phyloP scores from a whole-genome alignment of 2,329 filamentous ascomycete species.

The Cladosporium austrohemisphaericum region DNA sequence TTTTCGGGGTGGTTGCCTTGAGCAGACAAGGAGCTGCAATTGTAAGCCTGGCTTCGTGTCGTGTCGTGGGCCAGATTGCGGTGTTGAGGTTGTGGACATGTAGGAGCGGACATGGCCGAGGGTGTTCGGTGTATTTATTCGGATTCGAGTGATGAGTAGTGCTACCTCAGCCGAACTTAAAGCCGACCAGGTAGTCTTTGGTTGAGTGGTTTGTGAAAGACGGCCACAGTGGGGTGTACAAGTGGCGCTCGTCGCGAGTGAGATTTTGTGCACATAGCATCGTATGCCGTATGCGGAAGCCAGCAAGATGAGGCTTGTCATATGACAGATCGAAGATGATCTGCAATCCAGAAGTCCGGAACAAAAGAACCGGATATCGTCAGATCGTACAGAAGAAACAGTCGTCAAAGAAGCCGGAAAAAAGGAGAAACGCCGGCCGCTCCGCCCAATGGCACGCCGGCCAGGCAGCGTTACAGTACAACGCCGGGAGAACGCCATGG shows the following conservation, averaged over 20 bases:
- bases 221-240: constrained; percentile 17
- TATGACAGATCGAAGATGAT: constrained; percentile 19
- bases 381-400: constrained; percentile 20
- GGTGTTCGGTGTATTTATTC: constrained; percentile 7
- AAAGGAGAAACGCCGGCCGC: constrained; percentile 5
- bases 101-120: constrained; percentile 23
- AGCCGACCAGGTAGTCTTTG: constrained; percentile 1
- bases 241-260: not conserved
- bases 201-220: constrained; percentile 17
- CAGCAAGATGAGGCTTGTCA: constrained; percentile 16
- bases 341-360: constrained; percentile 24
- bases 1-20: constrained; percentile 13
- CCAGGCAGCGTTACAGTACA: constrained; percentile 20
- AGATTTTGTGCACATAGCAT: not conserved
- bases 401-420: constrained; percentile 10
- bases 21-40: constrained; percentile 17
- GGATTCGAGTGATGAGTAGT: not conserved
- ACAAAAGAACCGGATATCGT: constrained; percentile 29
- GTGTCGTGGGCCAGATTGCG: constrained; percentile 19
- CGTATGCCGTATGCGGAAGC: constrained; percentile 2
- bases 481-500: constrained; percentile 1
- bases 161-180: constrained; percentile 10
- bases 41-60: constrained; percentile 12
- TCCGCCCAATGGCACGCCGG: constrained; percentile 27
- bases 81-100: constrained; percentile 18